Evolutionary conservation across 148 eudicot species (phyloP).

Genomic region (Chenopodium quinoa): DNA sequence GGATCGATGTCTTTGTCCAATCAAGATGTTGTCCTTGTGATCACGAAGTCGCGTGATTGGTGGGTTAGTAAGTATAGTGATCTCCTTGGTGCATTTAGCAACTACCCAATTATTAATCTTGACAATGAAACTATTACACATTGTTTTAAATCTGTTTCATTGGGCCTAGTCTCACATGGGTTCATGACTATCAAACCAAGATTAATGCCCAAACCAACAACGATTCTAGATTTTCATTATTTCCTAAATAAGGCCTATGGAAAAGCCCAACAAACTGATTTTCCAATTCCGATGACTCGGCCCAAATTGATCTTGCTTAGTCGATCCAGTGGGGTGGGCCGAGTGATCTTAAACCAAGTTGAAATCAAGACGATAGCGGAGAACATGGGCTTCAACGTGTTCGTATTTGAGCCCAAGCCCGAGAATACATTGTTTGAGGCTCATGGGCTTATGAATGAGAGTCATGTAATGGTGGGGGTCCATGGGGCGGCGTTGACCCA

Average conservation of each 20-base stretch:
- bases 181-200: conserved; percentile 10
- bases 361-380: conserved; percentile 16
- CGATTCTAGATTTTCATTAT: conserved; percentile 29
- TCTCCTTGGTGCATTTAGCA: conserved; percentile 28
- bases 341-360: conserved; percentile 26
- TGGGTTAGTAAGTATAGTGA: conserved; percentile 40
- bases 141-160: conserved; percentile 36
- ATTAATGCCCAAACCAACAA: conserved; percentile 20
- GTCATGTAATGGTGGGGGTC: conserved; percentile 28
- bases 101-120: conserved; percentile 34
- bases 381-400: background rate
- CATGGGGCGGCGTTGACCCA: conserved; percentile 27
- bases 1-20: conserved; percentile 22
- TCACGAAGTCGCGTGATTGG: conserved; percentile 28
- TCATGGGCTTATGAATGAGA: conserved; percentile 27
- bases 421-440: conserved; percentile 19
- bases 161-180: conserved; percentile 47
- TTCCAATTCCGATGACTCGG: background rate
- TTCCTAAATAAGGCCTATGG: conserved; percentile 27
- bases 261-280: background rate
- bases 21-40: conserved; percentile 34
- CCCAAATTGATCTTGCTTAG: conserved; percentile 34
- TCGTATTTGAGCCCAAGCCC: conserved; percentile 29
- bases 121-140: conserved; percentile 22
- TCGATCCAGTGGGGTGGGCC: conserved; percentile 13